Percentiles rank a stretch among this genome's conserved stretches.
phyloP scores from a whole-genome alignment of 2,329 filamentous ascomycete species.

The Talaromyces sp. region DNA sequence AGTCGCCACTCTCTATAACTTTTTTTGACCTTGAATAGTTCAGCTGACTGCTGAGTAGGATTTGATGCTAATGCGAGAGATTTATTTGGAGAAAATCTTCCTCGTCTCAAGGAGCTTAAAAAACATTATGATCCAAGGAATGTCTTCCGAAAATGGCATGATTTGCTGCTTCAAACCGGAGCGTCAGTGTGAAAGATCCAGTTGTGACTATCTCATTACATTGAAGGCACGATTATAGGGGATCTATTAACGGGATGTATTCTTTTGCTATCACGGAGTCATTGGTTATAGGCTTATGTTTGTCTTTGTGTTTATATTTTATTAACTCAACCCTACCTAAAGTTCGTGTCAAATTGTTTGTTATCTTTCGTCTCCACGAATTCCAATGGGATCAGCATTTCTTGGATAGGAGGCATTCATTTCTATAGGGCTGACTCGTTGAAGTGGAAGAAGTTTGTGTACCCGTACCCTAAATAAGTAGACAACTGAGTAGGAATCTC shows the following conservation, averaged over 20 bases:
- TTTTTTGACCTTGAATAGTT: conserved; percentile 27
- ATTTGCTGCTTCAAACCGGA: conserved; percentile 22
- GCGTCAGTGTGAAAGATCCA: neutral
- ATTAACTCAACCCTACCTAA: neutral
- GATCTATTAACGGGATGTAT: neutral
- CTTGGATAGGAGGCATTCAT: neutral
- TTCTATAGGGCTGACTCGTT: neutral
- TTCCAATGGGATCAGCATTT: no score
- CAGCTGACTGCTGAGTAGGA: conserved; percentile 54
- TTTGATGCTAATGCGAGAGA: conserved; percentile 53
- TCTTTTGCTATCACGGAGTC: neutral
- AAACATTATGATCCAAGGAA: conserved; percentile 51
- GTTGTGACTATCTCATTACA: neutral
- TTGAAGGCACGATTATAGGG: neutral
- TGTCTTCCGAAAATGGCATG: conserved; percentile 60
- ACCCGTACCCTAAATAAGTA: neutral
- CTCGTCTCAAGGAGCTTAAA: conserved; percentile 51
- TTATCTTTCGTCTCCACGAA: no score
- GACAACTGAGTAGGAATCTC: neutral
- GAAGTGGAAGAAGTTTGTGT: neutral
- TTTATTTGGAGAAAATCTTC: conserved; percentile 51
- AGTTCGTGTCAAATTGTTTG: neutral
- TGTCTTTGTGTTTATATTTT: neutral
- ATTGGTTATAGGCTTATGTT: neutral
- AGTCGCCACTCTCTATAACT: conserved; percentile 29